phyloP scores from a whole-genome alignment of 2,329 filamentous ascomycete species.

The Alternaria solani region DNA sequence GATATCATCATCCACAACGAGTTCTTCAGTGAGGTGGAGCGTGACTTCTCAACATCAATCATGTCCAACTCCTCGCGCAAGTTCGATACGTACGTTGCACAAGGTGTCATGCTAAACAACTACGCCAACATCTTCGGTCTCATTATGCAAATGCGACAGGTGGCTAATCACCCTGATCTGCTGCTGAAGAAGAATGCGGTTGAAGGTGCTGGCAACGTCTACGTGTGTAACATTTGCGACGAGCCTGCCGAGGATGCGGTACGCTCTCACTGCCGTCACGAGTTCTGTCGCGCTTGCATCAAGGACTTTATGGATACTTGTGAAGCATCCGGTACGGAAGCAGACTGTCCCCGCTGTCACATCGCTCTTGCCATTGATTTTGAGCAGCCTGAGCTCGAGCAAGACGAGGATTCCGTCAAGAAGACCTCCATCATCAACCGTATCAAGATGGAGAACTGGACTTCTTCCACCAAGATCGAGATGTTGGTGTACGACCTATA shows the following conservation, averaged over 20 bases:
- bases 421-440: slow-evolving; percentile 98
- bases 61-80: slow-evolving; percentile 89
- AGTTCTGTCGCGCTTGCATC: slow-evolving; percentile 85
- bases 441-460: slow-evolving; percentile 99
- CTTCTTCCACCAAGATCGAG: slow-evolving; percentile 97
- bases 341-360: slow-evolving; percentile 89
- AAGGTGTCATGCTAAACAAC: slow-evolving; percentile 84
- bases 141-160: slow-evolving; percentile 99
- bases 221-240: slow-evolving; percentile 95
- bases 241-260: slow-evolving; percentile 95
- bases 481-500: slow-evolving; percentile 94
- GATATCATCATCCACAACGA: slow-evolving; percentile 91
- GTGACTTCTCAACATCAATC: slow-evolving; percentile 93
- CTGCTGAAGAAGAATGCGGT: slow-evolving; percentile 83
- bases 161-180: slow-evolving; percentile 94
- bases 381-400: slow-evolving; percentile 93
- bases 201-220: slow-evolving; percentile 85
- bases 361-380: slow-evolving; percentile 90
- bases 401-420: slow-evolving; percentile 85
- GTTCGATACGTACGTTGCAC: slow-evolving; percentile 95
- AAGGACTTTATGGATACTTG: slow-evolving; percentile 82
- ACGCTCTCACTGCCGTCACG: slow-evolving; percentile 89
- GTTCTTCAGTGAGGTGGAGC: slow-evolving; percentile 96
- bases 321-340: slow-evolving; percentile 65
- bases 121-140: slow-evolving; percentile 99